phyloP scores from a whole-genome alignment of 2,329 filamentous ascomycete genomes.

The Sordariomycetes sp. region DNA sequence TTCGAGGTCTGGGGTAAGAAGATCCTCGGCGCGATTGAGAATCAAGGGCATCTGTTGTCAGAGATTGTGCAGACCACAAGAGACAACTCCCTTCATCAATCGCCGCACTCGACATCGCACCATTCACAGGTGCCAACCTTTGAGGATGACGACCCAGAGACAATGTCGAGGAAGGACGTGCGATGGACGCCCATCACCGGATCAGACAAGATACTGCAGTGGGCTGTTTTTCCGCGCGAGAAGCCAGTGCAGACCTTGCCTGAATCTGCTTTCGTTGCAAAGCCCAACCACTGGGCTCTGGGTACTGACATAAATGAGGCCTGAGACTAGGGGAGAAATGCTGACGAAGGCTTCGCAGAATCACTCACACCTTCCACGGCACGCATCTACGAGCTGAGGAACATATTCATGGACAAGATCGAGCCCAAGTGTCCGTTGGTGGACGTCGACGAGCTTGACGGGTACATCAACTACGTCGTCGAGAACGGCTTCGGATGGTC shows the following conservation, averaged over 20 bases:
- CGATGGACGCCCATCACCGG: slow-evolving; percentile 8
- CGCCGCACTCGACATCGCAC: slow-evolving; percentile 3
- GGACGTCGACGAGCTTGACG: slow-evolving; percentile 6
- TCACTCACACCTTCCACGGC: slow-evolving; percentile 3
- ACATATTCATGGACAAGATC: slow-evolving; percentile 7
- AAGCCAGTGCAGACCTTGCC: slow-evolving; percentile 6
- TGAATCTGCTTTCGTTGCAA: slow-evolving; percentile 6
- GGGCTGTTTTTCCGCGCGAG: slow-evolving; percentile 7
- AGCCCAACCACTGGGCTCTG: slow-evolving; percentile 6
- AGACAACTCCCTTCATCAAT: slow-evolving; percentile 1
- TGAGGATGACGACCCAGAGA: slow-evolving; percentile 6
- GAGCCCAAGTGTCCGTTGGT: slow-evolving; percentile 6
- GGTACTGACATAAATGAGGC: slow-evolving; percentile 5
- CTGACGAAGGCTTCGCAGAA: slow-evolving; percentile 1
- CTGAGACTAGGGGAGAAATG: neutral
- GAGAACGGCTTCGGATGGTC: slow-evolving; percentile 7
- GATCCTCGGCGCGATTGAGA: slow-evolving; percentile 8
- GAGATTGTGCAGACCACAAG: slow-evolving; percentile 4
- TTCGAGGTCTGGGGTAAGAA: slow-evolving; percentile 8
- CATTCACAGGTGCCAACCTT: slow-evolving; percentile 3
- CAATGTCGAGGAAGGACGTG: slow-evolving; percentile 7
- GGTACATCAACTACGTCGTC: slow-evolving; percentile 9
- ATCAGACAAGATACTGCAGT: slow-evolving; percentile 7
- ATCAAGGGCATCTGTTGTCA: slow-evolving; percentile 6
- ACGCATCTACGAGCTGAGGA: slow-evolving; percentile 5